Evolutionary conservation across 2,329 filamentous ascomycete genomes (phyloP), one percentile per base, ranked within the genome.

Genomic region (Colletotrichum liaoningense): DNA sequence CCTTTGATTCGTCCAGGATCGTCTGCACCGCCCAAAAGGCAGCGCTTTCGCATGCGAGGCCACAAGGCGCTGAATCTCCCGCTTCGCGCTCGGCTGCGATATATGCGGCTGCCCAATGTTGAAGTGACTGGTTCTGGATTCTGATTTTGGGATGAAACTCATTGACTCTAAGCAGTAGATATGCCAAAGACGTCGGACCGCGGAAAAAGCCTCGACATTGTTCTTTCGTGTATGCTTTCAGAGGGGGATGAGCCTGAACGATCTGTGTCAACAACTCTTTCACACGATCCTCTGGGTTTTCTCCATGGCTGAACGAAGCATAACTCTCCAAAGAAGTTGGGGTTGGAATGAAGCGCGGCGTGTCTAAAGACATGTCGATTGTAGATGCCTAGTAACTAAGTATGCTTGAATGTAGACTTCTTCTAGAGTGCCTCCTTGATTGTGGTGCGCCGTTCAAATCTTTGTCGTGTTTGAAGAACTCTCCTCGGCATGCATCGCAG

Each of bases 161-260:
- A 9, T 86, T 86, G 1, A 90, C 80, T 6, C 83, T 83, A 22
- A 88, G 84, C 77, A 91, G 88, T 6, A 91, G 81, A 71, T 88
- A 88, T 5, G 88, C 87, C 19, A 90, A 80, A 14, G 87, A 87
- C 1, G 88, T 90, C 12, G 88, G 88, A 0, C 89, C 89, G 2
- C 80, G 81, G 76, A 87, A 89, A 12, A 91, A 77, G 1, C 89
- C 89, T 19, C 84, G 81, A 5, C 86, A 79, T 19, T 80, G 75
- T 2, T 77, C 77, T 7, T 77, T 77, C 7, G 79, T 74, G 67
- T 86, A 86, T 2, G 76, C 69, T 12, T 78, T 72, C 12, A 78
- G 79, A 0, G 84, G 85, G 5, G 84, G 84, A 14, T 79, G 80
- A 46, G 77, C 78, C 59, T 75, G 74, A 54, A 86, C 72, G 57